Evolutionary conservation across 805 yeast species (phyloP).

Genomic region (Cyberlindnera suaveolens): DNA sequence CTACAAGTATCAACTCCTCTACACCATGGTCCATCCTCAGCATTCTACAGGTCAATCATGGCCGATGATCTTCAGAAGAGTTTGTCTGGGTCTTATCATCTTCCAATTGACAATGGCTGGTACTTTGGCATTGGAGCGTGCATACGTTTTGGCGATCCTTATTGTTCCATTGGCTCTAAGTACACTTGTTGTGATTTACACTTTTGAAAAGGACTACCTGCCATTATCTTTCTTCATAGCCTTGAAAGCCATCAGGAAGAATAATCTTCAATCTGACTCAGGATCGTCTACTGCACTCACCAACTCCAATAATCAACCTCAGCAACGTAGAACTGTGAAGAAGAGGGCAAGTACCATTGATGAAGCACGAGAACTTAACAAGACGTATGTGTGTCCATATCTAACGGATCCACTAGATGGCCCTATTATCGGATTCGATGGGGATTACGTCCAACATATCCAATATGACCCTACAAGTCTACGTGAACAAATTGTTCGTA

Average conservation of each 20-base stretch:
- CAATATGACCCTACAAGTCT: constrained; percentile 17
- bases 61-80: constrained; percentile 84
- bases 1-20: constrained; percentile 83
- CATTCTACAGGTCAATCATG: constrained; percentile 96
- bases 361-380: constrained; percentile 26
- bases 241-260: constrained; percentile 54
- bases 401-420: constrained; percentile 69
- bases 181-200: constrained; percentile 63
- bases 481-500: constrained; percentile 18
- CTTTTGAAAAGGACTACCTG: constrained; percentile 72
- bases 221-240: constrained; percentile 88
- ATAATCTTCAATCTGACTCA: not conserved
- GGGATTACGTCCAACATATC: constrained; percentile 23
- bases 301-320: not conserved
- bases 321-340: constrained; percentile 4
- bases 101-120: constrained; percentile 95
- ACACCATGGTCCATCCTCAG: constrained; percentile 90
- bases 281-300: not conserved
- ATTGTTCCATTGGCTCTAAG: constrained; percentile 72
- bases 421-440: constrained; percentile 58
- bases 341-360: constrained; percentile 22
- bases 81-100: constrained; percentile 70
- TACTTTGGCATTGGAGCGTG: constrained; percentile 73
- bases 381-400: constrained; percentile 73
- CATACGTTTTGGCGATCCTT: constrained; percentile 65